A percentile compares a stretch with the other conserved stretches of the same genome.
Conservation (phyloP, 1,284 basidiomycete genomes). For the Cryptococcus sp. region DNA sequence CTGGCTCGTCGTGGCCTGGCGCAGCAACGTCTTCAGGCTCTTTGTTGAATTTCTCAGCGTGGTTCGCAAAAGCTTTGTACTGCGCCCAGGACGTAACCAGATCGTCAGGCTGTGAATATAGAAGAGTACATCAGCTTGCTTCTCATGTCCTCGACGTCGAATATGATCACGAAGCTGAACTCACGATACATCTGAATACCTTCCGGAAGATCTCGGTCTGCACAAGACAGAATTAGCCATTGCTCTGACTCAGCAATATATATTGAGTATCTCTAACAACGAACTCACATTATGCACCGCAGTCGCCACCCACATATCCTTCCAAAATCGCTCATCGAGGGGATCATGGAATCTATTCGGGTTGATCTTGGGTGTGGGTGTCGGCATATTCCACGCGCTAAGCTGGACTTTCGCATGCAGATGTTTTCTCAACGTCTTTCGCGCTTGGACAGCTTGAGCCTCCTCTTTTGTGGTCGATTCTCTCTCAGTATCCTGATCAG, state of each 20-base stretch:
- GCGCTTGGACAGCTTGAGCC: slow-evolving; percentile 60
- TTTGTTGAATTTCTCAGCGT: slow-evolving; percentile 68
- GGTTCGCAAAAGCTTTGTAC: slow-evolving; percentile 76
- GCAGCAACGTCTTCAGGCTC: slow-evolving; percentile 46
- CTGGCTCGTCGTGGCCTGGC: slow-evolving; percentile 35
- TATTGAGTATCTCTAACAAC: neutral
- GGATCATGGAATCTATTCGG: slow-evolving; percentile 83
- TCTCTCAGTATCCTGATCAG: slow-evolving; percentile 30
- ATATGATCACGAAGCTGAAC: slow-evolving; percentile 8
- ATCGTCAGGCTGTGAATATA: slow-evolving; percentile 67
- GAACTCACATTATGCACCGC: slow-evolving; percentile 78
- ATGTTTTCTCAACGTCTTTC: slow-evolving; percentile 61
- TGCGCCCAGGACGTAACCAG: slow-evolving; percentile 90
- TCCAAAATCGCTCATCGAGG: slow-evolving; percentile 80
- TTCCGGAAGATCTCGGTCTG: slow-evolving; percentile 92
- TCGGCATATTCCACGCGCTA: slow-evolving; percentile 58
- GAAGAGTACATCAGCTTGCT: slow-evolving; percentile 3
- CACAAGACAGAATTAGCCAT: neutral
- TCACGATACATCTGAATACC: slow-evolving; percentile 77
- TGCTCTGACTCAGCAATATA: slow-evolving; percentile 1
- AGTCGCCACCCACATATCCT: slow-evolving; percentile 79
- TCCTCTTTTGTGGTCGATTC: slow-evolving; percentile 59
- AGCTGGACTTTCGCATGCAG: slow-evolving; percentile 59
- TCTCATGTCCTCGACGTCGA: neutral
- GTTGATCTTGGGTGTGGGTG: slow-evolving; percentile 69